These are phyloP conservation scores for Candida morakotiae DNA, from an alignment of 805 yeast genomes.

Conservation along the genomic window DNA sequence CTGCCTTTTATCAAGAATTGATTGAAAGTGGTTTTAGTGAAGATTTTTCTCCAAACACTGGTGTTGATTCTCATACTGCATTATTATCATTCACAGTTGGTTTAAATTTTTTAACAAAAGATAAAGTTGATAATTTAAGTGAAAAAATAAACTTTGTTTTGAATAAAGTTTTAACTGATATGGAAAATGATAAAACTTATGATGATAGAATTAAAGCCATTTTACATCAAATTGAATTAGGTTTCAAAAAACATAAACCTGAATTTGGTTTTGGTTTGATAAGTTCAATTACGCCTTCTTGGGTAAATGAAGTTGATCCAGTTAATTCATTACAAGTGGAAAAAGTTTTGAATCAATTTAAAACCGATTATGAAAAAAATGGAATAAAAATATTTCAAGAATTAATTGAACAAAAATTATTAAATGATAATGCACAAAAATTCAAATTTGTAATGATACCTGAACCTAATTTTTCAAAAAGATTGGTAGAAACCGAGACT, in stretches of 20 bases:
- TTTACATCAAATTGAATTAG: slow-evolving; percentile 80
- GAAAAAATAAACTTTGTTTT: slow-evolving; percentile 45
- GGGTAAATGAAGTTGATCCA: slow-evolving; percentile 83
- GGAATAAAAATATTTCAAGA: slow-evolving; percentile 56
- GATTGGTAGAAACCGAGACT: slow-evolving; percentile 53
- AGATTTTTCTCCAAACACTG: slow-evolving; percentile 84
- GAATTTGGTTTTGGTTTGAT: slow-evolving; percentile 82
- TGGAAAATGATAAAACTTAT: slow-evolving; percentile 20
- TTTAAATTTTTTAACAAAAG: slow-evolving; percentile 62
- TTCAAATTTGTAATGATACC: slow-evolving; percentile 81
- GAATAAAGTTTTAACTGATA: slow-evolving; percentile 29
- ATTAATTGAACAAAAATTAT: slow-evolving; percentile 50
- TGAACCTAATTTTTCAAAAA: slow-evolving; percentile 47
- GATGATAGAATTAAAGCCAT: slow-evolving; percentile 68
- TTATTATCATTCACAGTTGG: slow-evolving; percentile 80
- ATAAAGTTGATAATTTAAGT: slow-evolving; percentile 46
- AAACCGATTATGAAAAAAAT: slow-evolving; percentile 47
- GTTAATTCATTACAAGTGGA: slow-evolving; percentile 65
- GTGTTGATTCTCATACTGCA: slow-evolving; percentile 78
- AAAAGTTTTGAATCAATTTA: slow-evolving; percentile 54
- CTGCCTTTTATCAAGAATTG: slow-evolving; percentile 82
- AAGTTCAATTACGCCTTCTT: slow-evolving; percentile 72
- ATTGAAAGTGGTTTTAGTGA: slow-evolving; percentile 83
- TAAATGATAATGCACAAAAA: slow-evolving; percentile 43
- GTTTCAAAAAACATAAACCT: slow-evolving; percentile 82